Conservation (phyloP, 2,329 filamentous ascomycete species). For the Xylaria sp. region DNA sequence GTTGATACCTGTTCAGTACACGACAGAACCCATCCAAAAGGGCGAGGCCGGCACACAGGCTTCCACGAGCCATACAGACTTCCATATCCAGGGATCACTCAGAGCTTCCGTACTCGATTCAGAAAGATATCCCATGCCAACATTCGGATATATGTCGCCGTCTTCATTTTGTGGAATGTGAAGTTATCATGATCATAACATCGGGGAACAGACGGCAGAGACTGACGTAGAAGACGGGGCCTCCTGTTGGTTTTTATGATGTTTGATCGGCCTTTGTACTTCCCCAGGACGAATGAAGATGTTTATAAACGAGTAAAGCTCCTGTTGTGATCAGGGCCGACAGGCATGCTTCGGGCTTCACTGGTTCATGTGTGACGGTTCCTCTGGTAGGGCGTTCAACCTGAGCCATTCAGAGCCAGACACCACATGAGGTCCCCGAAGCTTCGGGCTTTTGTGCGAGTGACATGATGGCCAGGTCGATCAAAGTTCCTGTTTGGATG, state of each 20-base stretch:
- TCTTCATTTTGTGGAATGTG: background rate
- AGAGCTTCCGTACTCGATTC: background rate
- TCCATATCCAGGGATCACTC: too few species aligned
- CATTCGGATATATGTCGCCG: background rate
- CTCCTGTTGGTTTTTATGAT: background rate
- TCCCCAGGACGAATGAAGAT: conserved; percentile 10
- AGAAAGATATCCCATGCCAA: background rate
- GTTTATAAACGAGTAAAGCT: background rate
- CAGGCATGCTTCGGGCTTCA: background rate
- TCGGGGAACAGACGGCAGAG: background rate
- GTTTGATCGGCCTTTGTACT: conserved; percentile 6
- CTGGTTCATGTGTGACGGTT: conserved; percentile 5
- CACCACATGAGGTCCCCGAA: conserved; percentile 3
- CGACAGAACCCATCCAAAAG: background rate
- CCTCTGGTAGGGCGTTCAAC: background rate
- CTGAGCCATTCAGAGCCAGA: conserved; percentile 1
- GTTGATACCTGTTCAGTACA: background rate
- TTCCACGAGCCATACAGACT: background rate
- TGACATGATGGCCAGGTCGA: background rate
- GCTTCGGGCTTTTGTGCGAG: conserved; percentile 1
- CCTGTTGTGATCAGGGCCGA: conserved; percentile 11
- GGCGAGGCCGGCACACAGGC: background rate
- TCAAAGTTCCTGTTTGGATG: background rate
- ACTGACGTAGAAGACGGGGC: background rate
- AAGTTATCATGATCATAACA: conserved; percentile 1